A percentile compares a stretch with the other conserved stretches of the same genome.
phyloP scores from a whole-genome alignment of 805 yeast genomes.

The Dipodascus geniculatus region DNA sequence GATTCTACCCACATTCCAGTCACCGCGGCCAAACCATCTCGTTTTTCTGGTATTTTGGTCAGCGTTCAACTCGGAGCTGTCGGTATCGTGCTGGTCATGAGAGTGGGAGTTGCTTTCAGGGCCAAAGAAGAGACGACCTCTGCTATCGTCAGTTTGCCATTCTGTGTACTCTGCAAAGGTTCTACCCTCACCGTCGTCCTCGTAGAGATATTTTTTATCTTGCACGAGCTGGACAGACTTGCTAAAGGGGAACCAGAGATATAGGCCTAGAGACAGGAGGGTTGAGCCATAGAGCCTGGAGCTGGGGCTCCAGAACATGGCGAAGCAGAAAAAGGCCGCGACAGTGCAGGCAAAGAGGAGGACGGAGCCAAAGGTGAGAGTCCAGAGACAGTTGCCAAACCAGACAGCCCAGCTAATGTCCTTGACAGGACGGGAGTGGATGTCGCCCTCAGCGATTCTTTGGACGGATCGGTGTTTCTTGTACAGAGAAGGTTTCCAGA shows the following conservation, averaged over 20 bases:
- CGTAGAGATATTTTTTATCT: constrained; percentile 71
- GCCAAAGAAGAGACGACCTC: constrained; percentile 70
- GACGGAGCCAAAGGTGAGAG: constrained; percentile 56
- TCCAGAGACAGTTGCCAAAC: constrained; percentile 64
- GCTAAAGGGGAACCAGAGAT: constrained; percentile 79
- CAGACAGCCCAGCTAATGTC: constrained; percentile 49
- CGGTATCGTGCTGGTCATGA: neutral
- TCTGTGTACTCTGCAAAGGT: constrained; percentile 71
- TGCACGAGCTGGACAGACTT: constrained; percentile 67
- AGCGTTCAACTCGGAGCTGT: neutral
- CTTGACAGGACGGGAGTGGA: constrained; percentile 58
- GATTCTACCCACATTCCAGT: constrained; percentile 79
- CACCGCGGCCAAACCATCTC: constrained; percentile 81
- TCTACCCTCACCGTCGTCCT: constrained; percentile 84
- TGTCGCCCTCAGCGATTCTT: constrained; percentile 81
- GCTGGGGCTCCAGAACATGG: constrained; percentile 33
- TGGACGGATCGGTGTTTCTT: constrained; percentile 89
- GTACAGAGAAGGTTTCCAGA: constrained; percentile 97
- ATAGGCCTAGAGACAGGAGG: constrained; percentile 50
- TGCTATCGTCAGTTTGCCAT: constrained; percentile 62
- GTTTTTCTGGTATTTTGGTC: constrained; percentile 13
- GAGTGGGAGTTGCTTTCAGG: constrained; percentile 32
- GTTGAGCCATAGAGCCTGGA: constrained; percentile 52
- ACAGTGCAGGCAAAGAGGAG: constrained; percentile 42
- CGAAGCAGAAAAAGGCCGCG: constrained; percentile 34